Evolutionary conservation across 106 monocot species (phyloP), one percentile per base, ranked within the genome.

Genomic region (Xerophyta viscosa): DNA sequence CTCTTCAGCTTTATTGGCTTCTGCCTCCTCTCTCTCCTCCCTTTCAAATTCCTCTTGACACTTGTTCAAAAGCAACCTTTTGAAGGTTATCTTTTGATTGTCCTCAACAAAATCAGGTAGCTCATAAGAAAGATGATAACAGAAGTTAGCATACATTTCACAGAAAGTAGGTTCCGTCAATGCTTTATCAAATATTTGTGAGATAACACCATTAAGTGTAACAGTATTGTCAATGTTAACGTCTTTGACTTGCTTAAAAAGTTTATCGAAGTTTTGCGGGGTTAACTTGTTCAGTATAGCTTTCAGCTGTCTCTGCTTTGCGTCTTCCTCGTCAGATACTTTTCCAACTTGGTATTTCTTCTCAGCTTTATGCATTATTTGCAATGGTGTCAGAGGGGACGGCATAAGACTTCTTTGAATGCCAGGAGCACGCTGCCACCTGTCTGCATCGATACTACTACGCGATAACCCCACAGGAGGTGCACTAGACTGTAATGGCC

Each of bases 111-210:
- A 77, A 54, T 87, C 92, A 41, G 92, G 92, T 54, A 92, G 65
- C 19, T 46, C 92, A 45, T 33, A 15, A 47, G 92, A 69, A 28
- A 92, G 74, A 62, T 71, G 76, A 13, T 31, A 48, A 27, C 92
- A 92, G 74, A 92, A 92, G 71, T 83, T 65, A n/a, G 92, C 92
- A 69, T 92, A 92, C 92, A 92, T 92, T 59, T 92, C 87, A 75
- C 92, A 92, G 58, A 92, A 92, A 14, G 92, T 92, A 28, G 92
- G 92, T 44, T 92, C 92, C 92, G 67, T 83, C 55, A 92, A 61
- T 41, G 92, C 92, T 80, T 92, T 92, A 50, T 92, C 92, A 75
- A 92, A 92, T 65, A 92, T 92, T 58, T 92, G 92, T 29, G 83
- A 77, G 52, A 92, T 92, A 33, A 92, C 92, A 29, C 87, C 87